Evolutionary conservation across 495 filamentous ascomycete genomes (phyloP).

Genomic region (Aspergillus egyptiacus): DNA sequence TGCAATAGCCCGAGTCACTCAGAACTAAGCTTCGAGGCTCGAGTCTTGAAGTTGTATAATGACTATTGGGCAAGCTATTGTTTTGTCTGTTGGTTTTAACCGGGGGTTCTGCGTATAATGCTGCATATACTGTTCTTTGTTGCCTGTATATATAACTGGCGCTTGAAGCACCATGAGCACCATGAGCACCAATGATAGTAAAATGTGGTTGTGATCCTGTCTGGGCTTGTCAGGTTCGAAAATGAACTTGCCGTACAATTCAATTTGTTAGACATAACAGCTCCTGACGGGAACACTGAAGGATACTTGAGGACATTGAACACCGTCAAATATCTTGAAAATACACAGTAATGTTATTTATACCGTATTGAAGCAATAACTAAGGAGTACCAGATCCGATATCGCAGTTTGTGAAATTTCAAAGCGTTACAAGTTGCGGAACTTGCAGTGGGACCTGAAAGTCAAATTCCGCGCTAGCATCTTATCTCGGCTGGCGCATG

Average conservation of each 20-base stretch:
- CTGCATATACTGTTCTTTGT: constrained; percentile 9
- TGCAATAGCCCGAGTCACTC: neutral
- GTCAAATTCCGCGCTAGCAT: constrained; percentile 6
- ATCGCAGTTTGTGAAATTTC: constrained; percentile 13
- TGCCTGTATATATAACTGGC: constrained; percentile 11
- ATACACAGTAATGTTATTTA: neutral
- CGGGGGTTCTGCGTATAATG: constrained; percentile 11
- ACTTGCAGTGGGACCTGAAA: neutral
- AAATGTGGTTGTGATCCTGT: too few species aligned
- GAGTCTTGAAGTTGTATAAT: neutral
- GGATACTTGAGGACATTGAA: too few species aligned
- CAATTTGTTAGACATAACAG: too few species aligned
- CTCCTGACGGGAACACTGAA: too few species aligned
- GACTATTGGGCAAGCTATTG: constrained; percentile 8
- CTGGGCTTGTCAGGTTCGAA: too few species aligned
- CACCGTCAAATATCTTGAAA: neutral
- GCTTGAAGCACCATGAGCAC: constrained; percentile 5
- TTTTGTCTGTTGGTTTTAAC: constrained; percentile 6
- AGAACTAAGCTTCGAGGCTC: constrained; percentile 8
- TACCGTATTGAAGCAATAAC: neutral
- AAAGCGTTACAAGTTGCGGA: neutral
- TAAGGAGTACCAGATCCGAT: constrained; percentile 17
- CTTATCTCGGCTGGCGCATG: constrained; percentile 5
- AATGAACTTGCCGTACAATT: too few species aligned
- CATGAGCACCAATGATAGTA: neutral